A percentile compares a stretch with the other conserved stretches of the same genome.
These are phyloP conservation scores for Austroboletus niveus DNA, from an alignment of 1,284 basidiomycete genomes.

Conservation along the genomic window DNA sequence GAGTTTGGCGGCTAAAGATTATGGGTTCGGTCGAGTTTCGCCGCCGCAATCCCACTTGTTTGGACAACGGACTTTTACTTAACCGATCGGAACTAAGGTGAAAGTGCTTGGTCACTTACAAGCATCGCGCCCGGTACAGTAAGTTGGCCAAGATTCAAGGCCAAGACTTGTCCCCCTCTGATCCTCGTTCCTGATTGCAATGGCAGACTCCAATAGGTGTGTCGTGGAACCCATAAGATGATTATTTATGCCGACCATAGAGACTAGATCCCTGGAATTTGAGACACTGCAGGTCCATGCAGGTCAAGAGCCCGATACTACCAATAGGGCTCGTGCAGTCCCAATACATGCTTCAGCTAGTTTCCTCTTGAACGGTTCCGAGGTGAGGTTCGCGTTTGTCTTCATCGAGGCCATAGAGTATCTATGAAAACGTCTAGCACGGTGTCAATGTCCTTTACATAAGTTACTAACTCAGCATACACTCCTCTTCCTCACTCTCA, in stretches of 20 bases:
- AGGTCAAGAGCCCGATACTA: conserved; percentile 69
- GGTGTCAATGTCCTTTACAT: conserved; percentile 75
- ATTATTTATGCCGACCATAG: conserved; percentile 23
- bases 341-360: conserved; percentile 81
- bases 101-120: too few species aligned
- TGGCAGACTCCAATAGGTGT: not conserved
- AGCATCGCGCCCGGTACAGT: too few species aligned
- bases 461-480: conserved; percentile 13
- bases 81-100: too few species aligned
- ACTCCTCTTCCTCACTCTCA: not conserved
- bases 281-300: conserved; percentile 85
- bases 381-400: conserved; percentile 36
- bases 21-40: too few species aligned
- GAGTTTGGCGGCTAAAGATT: too few species aligned
- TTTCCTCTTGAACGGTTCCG: conserved; percentile 80
- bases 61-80: too few species aligned
- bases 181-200: not conserved
- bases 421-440: conserved; percentile 46
- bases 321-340: conserved; percentile 76
- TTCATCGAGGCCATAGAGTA: too few species aligned
- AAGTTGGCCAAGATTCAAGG: too few species aligned
- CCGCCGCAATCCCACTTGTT: too few species aligned
- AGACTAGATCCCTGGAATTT: conserved; percentile 46
- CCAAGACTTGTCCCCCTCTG: too few species aligned
- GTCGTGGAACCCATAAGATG: not conserved